A percentile compares a stretch with the other conserved stretches of the same genome.
Conservation (phyloP, 108 stramenopile genomes). For the Skeletonema costatum region DNA sequence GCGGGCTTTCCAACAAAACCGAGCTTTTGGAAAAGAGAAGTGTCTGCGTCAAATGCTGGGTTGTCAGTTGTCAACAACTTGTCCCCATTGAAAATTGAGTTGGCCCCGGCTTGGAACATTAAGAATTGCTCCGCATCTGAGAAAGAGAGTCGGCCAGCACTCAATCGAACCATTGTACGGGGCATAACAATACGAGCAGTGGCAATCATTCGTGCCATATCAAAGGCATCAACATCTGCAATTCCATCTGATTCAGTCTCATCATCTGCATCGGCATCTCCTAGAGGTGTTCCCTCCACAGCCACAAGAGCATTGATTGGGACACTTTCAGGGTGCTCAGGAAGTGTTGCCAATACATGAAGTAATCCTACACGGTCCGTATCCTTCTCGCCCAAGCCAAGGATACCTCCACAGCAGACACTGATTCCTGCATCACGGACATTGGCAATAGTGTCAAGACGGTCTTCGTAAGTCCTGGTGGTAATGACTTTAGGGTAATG, state of each 20-base stretch:
- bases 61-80: constrained; percentile 95
- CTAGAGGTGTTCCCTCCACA: constrained; percentile 91
- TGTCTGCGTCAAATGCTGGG: constrained; percentile 92
- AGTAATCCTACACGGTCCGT: constrained; percentile 93
- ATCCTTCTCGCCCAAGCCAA: constrained; percentile 95
- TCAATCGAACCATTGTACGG: constrained; percentile 95
- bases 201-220: constrained; percentile 98
- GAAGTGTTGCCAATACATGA: constrained; percentile 93
- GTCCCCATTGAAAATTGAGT: constrained; percentile 98
- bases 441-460: constrained; percentile 94
- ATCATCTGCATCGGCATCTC: constrained; percentile 58
- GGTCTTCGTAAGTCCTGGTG: constrained; percentile 95
- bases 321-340: constrained; percentile 96
- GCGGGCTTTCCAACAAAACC: constrained; percentile 93
- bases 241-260: constrained; percentile 61
- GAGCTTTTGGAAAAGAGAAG: constrained; percentile 84
- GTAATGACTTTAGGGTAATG: constrained; percentile 96
- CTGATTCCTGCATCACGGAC: constrained; percentile 96
- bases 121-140: constrained; percentile 94
- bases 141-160: constrained; percentile 94
- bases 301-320: constrained; percentile 96
- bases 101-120: constrained; percentile 98
- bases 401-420: constrained; percentile 98
- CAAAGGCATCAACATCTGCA: constrained; percentile 87
- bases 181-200: constrained; percentile 98